A percentile compares a stretch with the other conserved stretches of the same genome.
These are phyloP conservation scores for Ganoderma leucocontextum DNA, from an alignment of 1,284 basidiomycete species.

Conservation along the genomic window DNA sequence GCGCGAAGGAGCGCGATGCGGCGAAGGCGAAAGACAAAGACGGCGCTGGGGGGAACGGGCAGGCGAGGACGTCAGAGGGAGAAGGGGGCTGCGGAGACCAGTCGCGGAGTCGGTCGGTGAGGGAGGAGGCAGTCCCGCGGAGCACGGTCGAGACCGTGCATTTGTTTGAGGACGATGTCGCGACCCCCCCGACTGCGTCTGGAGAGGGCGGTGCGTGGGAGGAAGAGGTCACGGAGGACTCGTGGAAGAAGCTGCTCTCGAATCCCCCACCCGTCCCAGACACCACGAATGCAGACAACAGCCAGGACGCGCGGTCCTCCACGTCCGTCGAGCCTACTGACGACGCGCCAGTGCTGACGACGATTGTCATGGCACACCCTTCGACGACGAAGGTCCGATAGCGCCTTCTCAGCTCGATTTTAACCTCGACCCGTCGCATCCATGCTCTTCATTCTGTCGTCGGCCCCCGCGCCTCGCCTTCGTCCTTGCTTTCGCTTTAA, in stretches of 20 bases:
- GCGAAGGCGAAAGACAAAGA: neutral
- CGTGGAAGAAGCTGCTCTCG: constrained; percentile 30
- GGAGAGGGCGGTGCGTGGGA: constrained; percentile 33
- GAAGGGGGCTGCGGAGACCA: neutral
- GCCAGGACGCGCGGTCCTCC: neutral
- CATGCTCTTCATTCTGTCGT: neutral
- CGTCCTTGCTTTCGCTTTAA: neutral
- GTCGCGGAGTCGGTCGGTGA: neutral
- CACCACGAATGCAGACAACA: neutral
- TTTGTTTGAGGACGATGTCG: constrained; percentile 15
- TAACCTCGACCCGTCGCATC: neutral
- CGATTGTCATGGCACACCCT: neutral
- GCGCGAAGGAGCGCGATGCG: constrained; percentile 17
- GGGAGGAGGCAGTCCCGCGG: constrained; percentile 1
- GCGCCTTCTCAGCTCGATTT: neutral
- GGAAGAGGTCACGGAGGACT: constrained; percentile 30
- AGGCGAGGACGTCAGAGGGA: neutral
- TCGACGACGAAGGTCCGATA: neutral
- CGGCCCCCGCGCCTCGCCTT: neutral
- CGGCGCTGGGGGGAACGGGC: neutral
- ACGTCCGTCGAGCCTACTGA: neutral
- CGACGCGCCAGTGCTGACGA: neutral
- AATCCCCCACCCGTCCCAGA: constrained; percentile 5
- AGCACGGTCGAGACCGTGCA: constrained; percentile 20
- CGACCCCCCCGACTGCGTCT: neutral